Percentiles rank a stretch among this genome's conserved stretches.
Evolutionary conservation across 2,329 filamentous ascomycete genomes (phyloP).

Genomic region (Xylariomycetidae sp.): DNA sequence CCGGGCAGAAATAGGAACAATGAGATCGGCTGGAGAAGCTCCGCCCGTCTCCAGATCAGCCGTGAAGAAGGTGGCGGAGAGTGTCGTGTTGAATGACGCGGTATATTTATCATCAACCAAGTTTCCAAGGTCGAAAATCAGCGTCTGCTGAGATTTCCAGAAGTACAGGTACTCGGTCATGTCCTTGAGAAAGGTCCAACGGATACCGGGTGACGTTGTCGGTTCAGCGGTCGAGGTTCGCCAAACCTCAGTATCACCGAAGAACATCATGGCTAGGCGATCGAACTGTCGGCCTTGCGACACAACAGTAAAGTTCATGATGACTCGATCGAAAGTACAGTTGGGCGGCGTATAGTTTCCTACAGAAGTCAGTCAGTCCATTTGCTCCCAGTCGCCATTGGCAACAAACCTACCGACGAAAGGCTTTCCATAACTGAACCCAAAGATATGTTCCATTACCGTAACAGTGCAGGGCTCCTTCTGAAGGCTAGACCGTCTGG

Average conservation of each 20-base stretch:
- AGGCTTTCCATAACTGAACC: slow-evolving; percentile 15
- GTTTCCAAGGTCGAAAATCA: slow-evolving; percentile 65
- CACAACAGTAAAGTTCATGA: slow-evolving; percentile 62
- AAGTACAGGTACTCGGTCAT: slow-evolving; percentile 57
- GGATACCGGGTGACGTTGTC: slow-evolving; percentile 49
- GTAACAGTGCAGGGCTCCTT: slow-evolving; percentile 7
- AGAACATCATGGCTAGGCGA: slow-evolving; percentile 57
- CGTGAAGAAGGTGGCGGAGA: slow-evolving; percentile 56
- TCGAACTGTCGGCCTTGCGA: slow-evolving; percentile 62
- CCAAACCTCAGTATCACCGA: slow-evolving; percentile 62
- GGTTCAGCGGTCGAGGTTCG: slow-evolving; percentile 66
- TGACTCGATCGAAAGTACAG: slow-evolving; percentile 59
- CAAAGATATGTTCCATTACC: slow-evolving; percentile 19
- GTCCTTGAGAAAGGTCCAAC: slow-evolving; percentile 62
- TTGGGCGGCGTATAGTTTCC: slow-evolving; percentile 53
- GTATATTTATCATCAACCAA: slow-evolving; percentile 57
- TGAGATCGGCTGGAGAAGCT: slow-evolving; percentile 51
- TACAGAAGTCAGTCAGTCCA: too few relatives aligned
- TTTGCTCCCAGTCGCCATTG: too few relatives aligned
- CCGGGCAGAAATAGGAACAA: slow-evolving; percentile 60
- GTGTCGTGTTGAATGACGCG: slow-evolving; percentile 54
- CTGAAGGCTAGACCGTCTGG: too few relatives aligned
- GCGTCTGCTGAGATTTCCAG: slow-evolving; percentile 54
- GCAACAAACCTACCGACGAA: slow-evolving; percentile 19
- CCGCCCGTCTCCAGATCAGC: slow-evolving; percentile 32